phyloP scores from a whole-genome alignment of 2,329 filamentous ascomycete species.

The Fusarium sp. region DNA sequence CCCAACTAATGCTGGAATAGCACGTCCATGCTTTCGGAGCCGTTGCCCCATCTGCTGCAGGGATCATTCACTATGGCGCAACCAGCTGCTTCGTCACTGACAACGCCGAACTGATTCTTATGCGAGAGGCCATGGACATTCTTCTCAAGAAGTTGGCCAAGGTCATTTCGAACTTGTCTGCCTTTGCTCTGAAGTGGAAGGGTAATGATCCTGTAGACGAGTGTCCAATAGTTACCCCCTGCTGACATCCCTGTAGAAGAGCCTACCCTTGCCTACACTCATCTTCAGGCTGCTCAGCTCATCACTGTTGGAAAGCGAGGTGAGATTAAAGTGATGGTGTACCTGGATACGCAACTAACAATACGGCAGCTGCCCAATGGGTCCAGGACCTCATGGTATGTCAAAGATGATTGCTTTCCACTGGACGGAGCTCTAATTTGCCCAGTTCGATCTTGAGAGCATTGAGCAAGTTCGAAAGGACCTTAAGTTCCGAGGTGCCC shows the following conservation, averaged over 20 bases:
- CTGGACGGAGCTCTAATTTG: neutral
- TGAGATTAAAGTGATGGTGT: neutral
- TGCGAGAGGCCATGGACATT: slow-evolving; percentile 7
- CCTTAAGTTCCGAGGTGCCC: neutral
- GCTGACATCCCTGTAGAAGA: neutral
- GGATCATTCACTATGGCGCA: slow-evolving; percentile 15
- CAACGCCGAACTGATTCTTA: slow-evolving; percentile 16
- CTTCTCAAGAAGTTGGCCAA: slow-evolving; percentile 16
- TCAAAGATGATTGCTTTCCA: neutral
- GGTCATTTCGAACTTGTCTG: slow-evolving; percentile 8
- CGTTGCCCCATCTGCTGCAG: slow-evolving; percentile 10
- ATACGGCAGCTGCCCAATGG: neutral
- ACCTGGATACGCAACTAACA: neutral
- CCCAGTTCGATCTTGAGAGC: neutral
- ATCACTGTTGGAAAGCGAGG: slow-evolving; percentile 5
- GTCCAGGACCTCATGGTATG: neutral
- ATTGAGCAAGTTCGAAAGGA: neutral
- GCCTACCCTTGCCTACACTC: slow-evolving; percentile 6
- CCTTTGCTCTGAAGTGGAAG: slow-evolving; percentile 17
- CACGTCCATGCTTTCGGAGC: slow-evolving; percentile 16
- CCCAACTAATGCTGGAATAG: neutral
- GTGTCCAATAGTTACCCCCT: neutral
- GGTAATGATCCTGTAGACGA: neutral
- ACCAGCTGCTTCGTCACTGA: slow-evolving; percentile 13
- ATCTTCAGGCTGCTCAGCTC: slow-evolving; percentile 14